Evolutionary conservation across 495 filamentous ascomycete genomes (phyloP).

Genomic region (Copromyces sp.): DNA sequence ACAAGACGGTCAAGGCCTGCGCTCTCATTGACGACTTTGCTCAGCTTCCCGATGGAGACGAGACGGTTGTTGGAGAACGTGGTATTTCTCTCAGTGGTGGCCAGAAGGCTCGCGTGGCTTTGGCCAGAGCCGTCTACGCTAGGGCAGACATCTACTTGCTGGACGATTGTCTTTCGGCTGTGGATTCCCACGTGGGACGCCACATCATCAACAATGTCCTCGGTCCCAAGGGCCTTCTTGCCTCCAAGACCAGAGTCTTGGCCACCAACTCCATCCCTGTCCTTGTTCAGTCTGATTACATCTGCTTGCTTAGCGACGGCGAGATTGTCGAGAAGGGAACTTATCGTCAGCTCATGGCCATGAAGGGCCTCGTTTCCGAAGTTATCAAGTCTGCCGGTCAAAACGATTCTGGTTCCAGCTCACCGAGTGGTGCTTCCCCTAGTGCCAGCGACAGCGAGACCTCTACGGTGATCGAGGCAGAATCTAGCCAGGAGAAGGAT

Average conservation of each 20-base stretch:
- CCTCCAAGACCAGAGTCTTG: constrained; percentile 80
- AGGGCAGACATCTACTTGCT: constrained; percentile 94
- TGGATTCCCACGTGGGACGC: constrained; percentile 94
- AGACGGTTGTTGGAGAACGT: constrained; percentile 92
- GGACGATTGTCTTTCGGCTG: constrained; percentile 89
- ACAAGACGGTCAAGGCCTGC: constrained; percentile 86
- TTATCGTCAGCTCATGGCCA: constrained; percentile 81
- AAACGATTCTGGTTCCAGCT: constrained; percentile 27
- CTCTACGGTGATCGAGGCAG: constrained; percentile 48
- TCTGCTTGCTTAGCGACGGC: constrained; percentile 73
- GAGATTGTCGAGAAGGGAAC: constrained; percentile 79
- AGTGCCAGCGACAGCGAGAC: constrained; percentile 46
- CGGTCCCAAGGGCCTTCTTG: constrained; percentile 71
- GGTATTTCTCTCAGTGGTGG: constrained; percentile 96
- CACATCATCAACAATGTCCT: constrained; percentile 93
- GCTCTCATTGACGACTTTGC: constrained; percentile 87
- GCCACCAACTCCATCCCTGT: constrained; percentile 96
- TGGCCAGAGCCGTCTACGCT: constrained; percentile 93
- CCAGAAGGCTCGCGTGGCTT: constrained; percentile 90
- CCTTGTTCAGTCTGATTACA: constrained; percentile 70
- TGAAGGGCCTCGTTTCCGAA: constrained; percentile 82
- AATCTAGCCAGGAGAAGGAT: constrained; percentile 37
- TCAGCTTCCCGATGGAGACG: constrained; percentile 87
- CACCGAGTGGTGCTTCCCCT: constrained; percentile 14
- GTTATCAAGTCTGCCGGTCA: constrained; percentile 70